Conservation (phyloP, 2,329 filamentous ascomycete genomes). For the Juglanconis sp. region DNA sequence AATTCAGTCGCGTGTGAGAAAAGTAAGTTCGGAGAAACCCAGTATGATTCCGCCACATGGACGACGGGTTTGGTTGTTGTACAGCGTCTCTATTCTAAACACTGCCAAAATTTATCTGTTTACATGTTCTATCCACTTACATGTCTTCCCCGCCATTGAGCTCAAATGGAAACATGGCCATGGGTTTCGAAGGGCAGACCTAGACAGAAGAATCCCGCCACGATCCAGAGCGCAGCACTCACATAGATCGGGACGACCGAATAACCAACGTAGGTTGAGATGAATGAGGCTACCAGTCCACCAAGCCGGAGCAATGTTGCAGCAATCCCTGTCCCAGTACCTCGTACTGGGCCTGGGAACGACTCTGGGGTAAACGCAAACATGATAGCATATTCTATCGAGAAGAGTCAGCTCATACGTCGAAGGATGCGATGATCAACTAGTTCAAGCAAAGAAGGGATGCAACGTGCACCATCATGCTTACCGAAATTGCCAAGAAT, state of each 20-base stretch:
- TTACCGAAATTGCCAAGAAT: slow-evolving; percentile 41
- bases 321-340: slow-evolving; percentile 48
- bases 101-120: too few relatives aligned
- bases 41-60: too few relatives aligned
- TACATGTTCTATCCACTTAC: too few relatives aligned
- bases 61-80: too few relatives aligned
- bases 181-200: slow-evolving; percentile 44
- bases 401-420: background rate
- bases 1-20: too few relatives aligned
- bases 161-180: slow-evolving; percentile 31
- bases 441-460: too few relatives aligned
- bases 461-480: background rate
- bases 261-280: slow-evolving; percentile 40
- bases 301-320: slow-evolving; percentile 36
- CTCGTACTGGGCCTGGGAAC: slow-evolving; percentile 53
- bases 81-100: too few relatives aligned
- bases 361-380: slow-evolving; percentile 54
- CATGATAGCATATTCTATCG: slow-evolving; percentile 32
- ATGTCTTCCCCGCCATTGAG: background rate
- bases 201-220: slow-evolving; percentile 38
- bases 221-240: slow-evolving; percentile 41
- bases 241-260: slow-evolving; percentile 42
- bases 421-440: too few relatives aligned
- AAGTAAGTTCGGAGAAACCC: too few relatives aligned
- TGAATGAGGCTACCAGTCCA: slow-evolving; percentile 38